Evolutionary conservation across 1,139 yeast species (phyloP).

Genomic region (Debaryomyces nepalensis): DNA sequence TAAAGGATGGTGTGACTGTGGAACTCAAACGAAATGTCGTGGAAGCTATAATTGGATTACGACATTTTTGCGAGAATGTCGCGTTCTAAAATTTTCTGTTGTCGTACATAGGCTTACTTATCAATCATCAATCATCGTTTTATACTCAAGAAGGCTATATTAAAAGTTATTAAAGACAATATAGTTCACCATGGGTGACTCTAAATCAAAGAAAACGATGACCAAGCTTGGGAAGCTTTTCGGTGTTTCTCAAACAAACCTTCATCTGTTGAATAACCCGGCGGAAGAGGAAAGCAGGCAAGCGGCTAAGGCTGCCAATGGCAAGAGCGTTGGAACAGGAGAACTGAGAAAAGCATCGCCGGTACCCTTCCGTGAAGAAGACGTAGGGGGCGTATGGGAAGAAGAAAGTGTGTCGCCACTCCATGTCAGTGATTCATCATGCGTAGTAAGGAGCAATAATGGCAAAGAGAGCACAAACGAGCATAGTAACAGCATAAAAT

Average conservation of each 20-base stretch:
- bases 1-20: conserved; percentile 3
- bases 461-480: not conserved
- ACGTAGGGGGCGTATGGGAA: conserved; percentile 22
- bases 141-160: conserved; percentile 1
- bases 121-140: not conserved
- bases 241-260: conserved; percentile 36
- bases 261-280: conserved; percentile 19
- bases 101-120: not conserved
- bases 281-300: conserved; percentile 8
- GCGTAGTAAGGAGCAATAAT: conserved; percentile 2
- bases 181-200: conserved; percentile 29
- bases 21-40: conserved; percentile 4
- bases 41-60: not conserved
- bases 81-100: conserved; percentile 11
- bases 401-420: conserved; percentile 28
- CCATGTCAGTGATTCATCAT: conserved; percentile 16
- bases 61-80: conserved; percentile 10
- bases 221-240: conserved; percentile 40
- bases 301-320: conserved; percentile 1
- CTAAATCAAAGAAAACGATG: conserved; percentile 35
- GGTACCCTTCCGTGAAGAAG: conserved; percentile 18
- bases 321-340: not conserved
- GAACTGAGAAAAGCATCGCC: conserved; percentile 4
- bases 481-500: not conserved
- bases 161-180: conserved; percentile 5